Evolutionary conservation across 768 basidiomycete genomes (phyloP).

Genomic region (Hygrocybe coccinea): DNA sequence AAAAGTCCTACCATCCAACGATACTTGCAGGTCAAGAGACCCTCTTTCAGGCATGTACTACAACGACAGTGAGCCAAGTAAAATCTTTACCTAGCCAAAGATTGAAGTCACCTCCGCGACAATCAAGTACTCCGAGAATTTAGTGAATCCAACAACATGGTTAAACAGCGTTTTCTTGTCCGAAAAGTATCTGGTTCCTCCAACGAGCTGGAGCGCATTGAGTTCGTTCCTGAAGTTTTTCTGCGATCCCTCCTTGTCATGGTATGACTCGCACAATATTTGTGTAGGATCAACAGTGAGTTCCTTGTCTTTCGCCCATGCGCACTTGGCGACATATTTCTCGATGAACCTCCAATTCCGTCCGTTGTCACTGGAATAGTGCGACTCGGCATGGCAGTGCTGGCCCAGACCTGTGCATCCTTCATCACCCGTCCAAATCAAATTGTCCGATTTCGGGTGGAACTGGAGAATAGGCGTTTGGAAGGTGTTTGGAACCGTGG

Average conservation of each 20-base stretch:
- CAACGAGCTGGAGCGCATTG: slow-evolving; percentile 75
- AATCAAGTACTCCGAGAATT: slow-evolving; percentile 94
- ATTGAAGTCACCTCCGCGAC: slow-evolving; percentile 77
- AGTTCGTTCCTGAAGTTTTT: slow-evolving; percentile 40
- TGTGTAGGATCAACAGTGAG: slow-evolving; percentile 78
- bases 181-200: slow-evolving; percentile 67
- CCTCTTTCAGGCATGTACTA: slow-evolving; percentile 51
- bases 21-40: slow-evolving; percentile 82
- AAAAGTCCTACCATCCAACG: slow-evolving; percentile 83
- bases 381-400: slow-evolving; percentile 70
- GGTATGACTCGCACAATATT: slow-evolving; percentile 89
- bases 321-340: slow-evolving; percentile 83
- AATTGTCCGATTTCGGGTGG: slow-evolving; percentile 77
- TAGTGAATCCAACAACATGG: slow-evolving; percentile 88
- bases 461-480: slow-evolving; percentile 74
- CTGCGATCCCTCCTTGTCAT: slow-evolving; percentile 78
- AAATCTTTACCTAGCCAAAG: slow-evolving; percentile 2
- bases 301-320: slow-evolving; percentile 81
- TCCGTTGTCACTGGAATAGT: slow-evolving; percentile 75
- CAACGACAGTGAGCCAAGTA: neutral
- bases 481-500: slow-evolving; percentile 75
- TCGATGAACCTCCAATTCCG: slow-evolving; percentile 73
- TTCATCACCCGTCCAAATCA: slow-evolving; percentile 84
- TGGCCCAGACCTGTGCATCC: slow-evolving; percentile 48
- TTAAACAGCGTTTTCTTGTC: slow-evolving; percentile 77